Percentiles rank a stretch among this genome's conserved stretches.
Evolutionary conservation across 208 protist species (phyloP).

Genomic region (Trypanosoma brucei): DNA sequence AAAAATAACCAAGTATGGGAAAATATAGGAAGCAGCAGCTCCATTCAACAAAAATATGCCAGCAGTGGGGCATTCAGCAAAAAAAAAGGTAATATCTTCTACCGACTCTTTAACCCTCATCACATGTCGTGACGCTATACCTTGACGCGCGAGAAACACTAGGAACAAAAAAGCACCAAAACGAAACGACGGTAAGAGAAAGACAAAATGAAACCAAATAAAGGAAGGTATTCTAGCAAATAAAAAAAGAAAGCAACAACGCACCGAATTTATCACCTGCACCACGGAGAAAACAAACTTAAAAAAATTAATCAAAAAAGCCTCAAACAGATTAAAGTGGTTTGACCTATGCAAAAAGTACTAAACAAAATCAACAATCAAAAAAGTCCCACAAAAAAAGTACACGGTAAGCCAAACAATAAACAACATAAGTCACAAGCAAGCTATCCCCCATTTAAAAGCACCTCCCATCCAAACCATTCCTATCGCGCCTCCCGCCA

Average conservation of each 20-base stretch:
- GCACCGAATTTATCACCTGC: background rate
- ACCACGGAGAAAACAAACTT: background rate
- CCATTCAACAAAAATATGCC: background rate
- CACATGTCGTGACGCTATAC: no score
- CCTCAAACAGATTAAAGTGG: background rate
- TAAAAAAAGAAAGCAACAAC: background rate
- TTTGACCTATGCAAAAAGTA: constrained; percentile 1
- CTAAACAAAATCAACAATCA: constrained; percentile 10
- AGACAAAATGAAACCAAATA: constrained; percentile 4
- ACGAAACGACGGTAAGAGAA: background rate
- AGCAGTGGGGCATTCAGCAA: background rate
- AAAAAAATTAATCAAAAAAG: background rate
- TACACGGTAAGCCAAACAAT: background rate
- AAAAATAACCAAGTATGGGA: no score
- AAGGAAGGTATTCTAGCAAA: background rate
- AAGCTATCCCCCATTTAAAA: no score
- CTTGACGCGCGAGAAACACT: background rate
- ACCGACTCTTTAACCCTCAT: no score
- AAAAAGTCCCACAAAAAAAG: constrained; percentile 6
- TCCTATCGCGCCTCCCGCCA: constrained; percentile 8
- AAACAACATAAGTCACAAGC: background rate
- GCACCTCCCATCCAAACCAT: background rate
- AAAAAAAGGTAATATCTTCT: background rate
- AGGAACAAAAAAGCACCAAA: background rate
- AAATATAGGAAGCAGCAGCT: no score